These are phyloP conservation scores for Boletus vinaceobasis DNA, from an alignment of 768 basidiomycete species.

Conservation along the genomic window DNA sequence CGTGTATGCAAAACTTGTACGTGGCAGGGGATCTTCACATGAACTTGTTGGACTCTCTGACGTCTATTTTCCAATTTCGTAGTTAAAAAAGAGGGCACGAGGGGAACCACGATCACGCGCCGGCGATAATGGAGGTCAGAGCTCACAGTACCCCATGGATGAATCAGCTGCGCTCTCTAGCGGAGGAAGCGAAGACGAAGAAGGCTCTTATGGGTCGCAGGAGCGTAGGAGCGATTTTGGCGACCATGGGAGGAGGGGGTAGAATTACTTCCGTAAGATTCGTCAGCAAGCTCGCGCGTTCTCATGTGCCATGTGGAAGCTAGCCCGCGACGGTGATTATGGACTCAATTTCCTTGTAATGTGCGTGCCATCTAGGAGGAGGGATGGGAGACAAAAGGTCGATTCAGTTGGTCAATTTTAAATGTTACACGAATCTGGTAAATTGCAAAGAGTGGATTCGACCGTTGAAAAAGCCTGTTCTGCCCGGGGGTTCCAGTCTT, in stretches of 20 bases:
- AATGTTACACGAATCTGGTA: slow-evolving; percentile 11
- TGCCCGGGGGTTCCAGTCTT: not conserved
- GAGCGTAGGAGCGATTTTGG: slow-evolving; percentile 34
- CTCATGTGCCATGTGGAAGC: slow-evolving; percentile 15
- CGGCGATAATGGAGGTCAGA: slow-evolving; percentile 27
- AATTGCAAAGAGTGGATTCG: slow-evolving; percentile 6
- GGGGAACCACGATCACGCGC: slow-evolving; percentile 29
- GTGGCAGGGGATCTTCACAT: slow-evolving; percentile 34
- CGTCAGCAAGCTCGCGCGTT: slow-evolving; percentile 18
- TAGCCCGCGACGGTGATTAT: slow-evolving; percentile 13
- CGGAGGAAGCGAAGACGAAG: slow-evolving; percentile 34
- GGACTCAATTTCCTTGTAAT: slow-evolving; percentile 18
- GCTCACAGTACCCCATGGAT: slow-evolving; percentile 28
- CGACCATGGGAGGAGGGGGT: slow-evolving; percentile 34
- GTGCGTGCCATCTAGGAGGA: slow-evolving; percentile 7
- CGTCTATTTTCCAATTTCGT: slow-evolving; percentile 10
- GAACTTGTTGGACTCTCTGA: slow-evolving; percentile 20
- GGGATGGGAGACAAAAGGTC: not conserved
- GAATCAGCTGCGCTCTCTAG: slow-evolving; percentile 26
- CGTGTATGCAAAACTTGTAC: slow-evolving; percentile 81
- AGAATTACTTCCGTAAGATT: slow-evolving; percentile 20
- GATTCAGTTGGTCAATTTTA: slow-evolving; percentile 8
- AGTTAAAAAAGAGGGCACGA: slow-evolving; percentile 35
- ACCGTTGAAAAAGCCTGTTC: slow-evolving; percentile 2
- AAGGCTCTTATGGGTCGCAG: slow-evolving; percentile 34